Percentiles rank a stretch among this genome's conserved stretches.
These are phyloP conservation scores for Jaapia argillacea DNA, from an alignment of 768 basidiomycete genomes.

Conservation along the genomic window DNA sequence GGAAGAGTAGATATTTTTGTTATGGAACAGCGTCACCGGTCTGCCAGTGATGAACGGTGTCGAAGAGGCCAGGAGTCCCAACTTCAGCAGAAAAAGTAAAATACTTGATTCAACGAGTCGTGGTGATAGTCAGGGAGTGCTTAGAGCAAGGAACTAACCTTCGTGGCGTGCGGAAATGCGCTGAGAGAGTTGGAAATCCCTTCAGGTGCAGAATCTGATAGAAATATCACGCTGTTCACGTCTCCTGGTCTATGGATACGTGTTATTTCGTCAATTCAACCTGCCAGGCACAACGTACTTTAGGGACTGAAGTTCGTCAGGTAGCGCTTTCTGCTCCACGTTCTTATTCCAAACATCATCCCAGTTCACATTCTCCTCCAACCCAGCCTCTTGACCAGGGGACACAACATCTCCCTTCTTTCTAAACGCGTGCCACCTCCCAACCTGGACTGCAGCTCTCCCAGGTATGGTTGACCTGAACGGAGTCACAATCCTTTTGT, in stretches of 20 bases:
- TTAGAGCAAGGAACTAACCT: slow-evolving; percentile 27
- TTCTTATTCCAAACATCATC: slow-evolving; percentile 37
- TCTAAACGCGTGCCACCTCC: slow-evolving; percentile 58
- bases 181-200: slow-evolving; percentile 37
- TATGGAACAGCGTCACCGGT: slow-evolving; percentile 58
- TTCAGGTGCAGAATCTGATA: slow-evolving; percentile 49
- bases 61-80: slow-evolving; percentile 61
- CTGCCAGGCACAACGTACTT: slow-evolving; percentile 20
- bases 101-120: slow-evolving; percentile 1
- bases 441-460: slow-evolving; percentile 48
- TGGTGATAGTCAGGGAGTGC: background rate
- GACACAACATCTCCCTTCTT: slow-evolving; percentile 20
- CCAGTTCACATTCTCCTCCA: slow-evolving; percentile 31
- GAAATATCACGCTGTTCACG: slow-evolving; percentile 33
- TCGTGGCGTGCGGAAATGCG: slow-evolving; percentile 33
- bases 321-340: slow-evolving; percentile 18
- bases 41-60: slow-evolving; percentile 76
- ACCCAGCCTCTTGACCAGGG: slow-evolving; percentile 1
- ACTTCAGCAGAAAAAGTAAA: slow-evolving; percentile 22
- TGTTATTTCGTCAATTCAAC: background rate
- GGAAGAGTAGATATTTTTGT: slow-evolving; percentile 40
- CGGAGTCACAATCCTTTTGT: slow-evolving; percentile 27
- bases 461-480: slow-evolving; percentile 64
- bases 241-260: slow-evolving; percentile 12
- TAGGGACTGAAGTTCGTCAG: slow-evolving; percentile 25